These are phyloP conservation scores for Monascus purpureus DNA, from an alignment of 495 filamentous ascomycete genomes.

Conservation along the genomic window DNA sequence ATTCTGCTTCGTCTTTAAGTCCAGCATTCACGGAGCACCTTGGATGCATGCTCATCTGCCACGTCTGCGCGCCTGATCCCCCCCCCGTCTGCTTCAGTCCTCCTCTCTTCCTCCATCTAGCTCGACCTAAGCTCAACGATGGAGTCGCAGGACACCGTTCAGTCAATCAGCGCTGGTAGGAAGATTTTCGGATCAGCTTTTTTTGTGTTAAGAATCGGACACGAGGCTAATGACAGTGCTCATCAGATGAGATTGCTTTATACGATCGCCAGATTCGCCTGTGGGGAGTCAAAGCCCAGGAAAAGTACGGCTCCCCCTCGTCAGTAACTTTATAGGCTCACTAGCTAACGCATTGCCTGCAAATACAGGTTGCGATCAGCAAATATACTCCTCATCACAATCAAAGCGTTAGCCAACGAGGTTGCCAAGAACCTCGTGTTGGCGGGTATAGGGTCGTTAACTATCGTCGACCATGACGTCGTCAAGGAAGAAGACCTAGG, in stretches of 20 bases:
- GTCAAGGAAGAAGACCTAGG: conserved; percentile 75
- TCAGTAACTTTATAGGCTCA: background rate
- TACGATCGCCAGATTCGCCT: conserved; percentile 98
- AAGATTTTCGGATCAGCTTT: too few relatives aligned
- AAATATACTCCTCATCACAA: conserved; percentile 77
- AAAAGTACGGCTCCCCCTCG: conserved; percentile 34
- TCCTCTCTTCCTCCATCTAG: background rate
- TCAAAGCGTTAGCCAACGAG: conserved; percentile 86
- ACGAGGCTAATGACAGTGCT: background rate
- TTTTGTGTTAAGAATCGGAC: too few relatives aligned
- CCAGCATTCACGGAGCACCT: too few relatives aligned
- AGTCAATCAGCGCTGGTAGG: conserved; percentile 42
- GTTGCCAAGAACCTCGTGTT: conserved; percentile 96
- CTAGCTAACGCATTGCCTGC: background rate
- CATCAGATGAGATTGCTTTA: conserved; percentile 82
- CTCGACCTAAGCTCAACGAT: conserved; percentile 7
- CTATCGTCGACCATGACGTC: conserved; percentile 66
- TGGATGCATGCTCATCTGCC: too few relatives aligned
- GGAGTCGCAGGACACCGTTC: conserved; percentile 15
- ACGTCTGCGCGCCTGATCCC: too few relatives aligned
- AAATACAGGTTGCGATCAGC: conserved; percentile 63
- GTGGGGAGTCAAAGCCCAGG: conserved; percentile 92
- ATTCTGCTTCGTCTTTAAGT: too few relatives aligned
- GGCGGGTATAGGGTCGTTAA: conserved; percentile 83
- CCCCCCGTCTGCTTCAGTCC: too few relatives aligned